These are phyloP conservation scores for Limnanthes douglasii DNA, from an alignment of 345 rosid genomes.

Conservation along the genomic window DNA sequence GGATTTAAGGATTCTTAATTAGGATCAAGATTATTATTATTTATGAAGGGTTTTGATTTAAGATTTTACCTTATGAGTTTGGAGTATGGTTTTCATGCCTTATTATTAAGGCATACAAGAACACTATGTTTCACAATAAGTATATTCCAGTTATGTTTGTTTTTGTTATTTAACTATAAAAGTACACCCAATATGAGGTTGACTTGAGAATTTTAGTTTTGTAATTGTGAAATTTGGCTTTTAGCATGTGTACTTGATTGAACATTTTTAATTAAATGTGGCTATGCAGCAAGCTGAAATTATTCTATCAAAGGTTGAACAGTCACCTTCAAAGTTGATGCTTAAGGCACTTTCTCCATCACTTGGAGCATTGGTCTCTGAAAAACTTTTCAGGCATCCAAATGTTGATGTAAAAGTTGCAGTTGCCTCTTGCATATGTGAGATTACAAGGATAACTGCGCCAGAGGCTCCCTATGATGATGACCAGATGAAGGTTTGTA, in stretches of 20 bases:
- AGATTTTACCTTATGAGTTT: too few relatives aligned
- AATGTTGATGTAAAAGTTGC: constrained; percentile 75
- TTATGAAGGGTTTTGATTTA: too few relatives aligned
- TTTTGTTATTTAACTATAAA: too few relatives aligned
- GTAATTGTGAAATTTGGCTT: too few relatives aligned
- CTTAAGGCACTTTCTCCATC: constrained; percentile 62
- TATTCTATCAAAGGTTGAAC: constrained; percentile 63
- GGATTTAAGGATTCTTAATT: too few relatives aligned
- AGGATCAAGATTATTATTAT: too few relatives aligned
- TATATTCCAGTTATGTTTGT: too few relatives aligned
- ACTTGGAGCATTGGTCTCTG: constrained; percentile 48
- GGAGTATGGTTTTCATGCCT: too few relatives aligned
- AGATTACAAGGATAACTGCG: constrained; percentile 95
- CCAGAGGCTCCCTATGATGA: constrained; percentile 96
- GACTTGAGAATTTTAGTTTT: too few relatives aligned
- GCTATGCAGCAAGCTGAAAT: constrained; percentile 53
- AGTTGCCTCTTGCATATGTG: constrained; percentile 90
- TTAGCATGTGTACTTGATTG: constrained; percentile 2
- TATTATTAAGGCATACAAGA: too few relatives aligned
- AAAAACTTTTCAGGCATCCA: constrained; percentile 50
- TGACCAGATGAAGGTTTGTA: constrained; percentile 72
- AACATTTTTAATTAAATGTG: constrained; percentile 1
- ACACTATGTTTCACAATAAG: too few relatives aligned
- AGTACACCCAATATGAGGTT: too few relatives aligned
- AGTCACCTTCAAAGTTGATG: constrained; percentile 61